Percentiles rank a stretch among this genome's conserved stretches.
Evolutionary conservation across 495 filamentous ascomycete species (phyloP).

Genomic region (Massariosphaeria phaeospora): DNA sequence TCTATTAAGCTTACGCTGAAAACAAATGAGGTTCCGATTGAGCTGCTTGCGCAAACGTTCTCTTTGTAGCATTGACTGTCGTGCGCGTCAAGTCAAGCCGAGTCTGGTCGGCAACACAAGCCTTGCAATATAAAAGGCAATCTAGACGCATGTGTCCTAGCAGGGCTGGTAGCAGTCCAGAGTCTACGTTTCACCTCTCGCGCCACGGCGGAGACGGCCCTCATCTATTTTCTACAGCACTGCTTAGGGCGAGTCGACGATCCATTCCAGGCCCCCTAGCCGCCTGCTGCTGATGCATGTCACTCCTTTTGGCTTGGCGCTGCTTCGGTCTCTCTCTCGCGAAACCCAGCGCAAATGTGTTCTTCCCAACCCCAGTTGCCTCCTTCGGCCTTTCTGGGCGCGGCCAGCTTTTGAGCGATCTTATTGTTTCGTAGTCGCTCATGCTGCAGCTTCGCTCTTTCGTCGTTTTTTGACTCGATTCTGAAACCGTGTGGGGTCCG

Average conservation of each 20-base stretch:
- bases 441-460: not conserved
- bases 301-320: not conserved
- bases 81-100: no score
- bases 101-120: not conserved
- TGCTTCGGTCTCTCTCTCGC: not conserved
- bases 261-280: not conserved
- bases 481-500: no score
- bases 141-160: conserved; percentile 1
- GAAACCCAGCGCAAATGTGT: not conserved
- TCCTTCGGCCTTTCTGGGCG: not conserved
- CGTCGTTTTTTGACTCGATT: no score
- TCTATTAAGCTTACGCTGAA: no score
- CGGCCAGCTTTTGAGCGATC: not conserved
- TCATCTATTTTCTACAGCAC: not conserved
- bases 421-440: not conserved
- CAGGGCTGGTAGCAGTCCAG: not conserved
- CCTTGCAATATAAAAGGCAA: not conserved
- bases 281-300: not conserved
- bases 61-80: no score
- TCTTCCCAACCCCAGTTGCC: not conserved
- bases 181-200: conserved; percentile 7
- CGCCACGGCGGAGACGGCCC: not conserved
- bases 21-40: no score
- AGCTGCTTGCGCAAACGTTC: no score
- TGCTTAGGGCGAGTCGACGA: not conserved